Evolutionary conservation across 2,329 filamentous ascomycete species (phyloP).

Genomic region (Venturiaceae sp.): DNA sequence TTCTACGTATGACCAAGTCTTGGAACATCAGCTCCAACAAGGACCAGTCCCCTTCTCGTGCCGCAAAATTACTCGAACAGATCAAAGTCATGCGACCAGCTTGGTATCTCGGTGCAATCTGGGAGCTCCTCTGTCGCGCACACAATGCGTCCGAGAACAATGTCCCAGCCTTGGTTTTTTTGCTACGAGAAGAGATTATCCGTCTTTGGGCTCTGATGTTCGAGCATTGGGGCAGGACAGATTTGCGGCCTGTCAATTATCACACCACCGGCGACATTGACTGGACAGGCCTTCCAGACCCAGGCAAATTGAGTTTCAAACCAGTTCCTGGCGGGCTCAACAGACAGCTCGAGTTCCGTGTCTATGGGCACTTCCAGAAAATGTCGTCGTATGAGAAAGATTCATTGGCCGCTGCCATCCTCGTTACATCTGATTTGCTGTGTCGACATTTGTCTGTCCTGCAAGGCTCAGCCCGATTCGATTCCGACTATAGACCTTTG

Average conservation of each 20-base stretch:
- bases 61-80: not conserved
- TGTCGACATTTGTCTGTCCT: not conserved
- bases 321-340: not conserved
- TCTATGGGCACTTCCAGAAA: not conserved
- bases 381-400: not conserved
- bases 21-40: not conserved
- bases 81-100: not conserved
- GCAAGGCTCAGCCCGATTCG: not conserved
- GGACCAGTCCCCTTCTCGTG: not conserved
- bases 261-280: not conserved
- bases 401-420: not conserved
- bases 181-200: not conserved
- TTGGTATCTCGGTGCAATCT: not conserved
- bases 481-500: not conserved
- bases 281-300: constrained; percentile 4
- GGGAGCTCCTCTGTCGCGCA: not conserved
- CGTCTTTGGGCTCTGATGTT: not conserved
- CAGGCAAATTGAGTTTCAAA: not conserved
- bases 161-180: too few species aligned
- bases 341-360: not conserved
- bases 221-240: not conserved
- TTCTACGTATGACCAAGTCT: not conserved
- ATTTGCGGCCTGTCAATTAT: not conserved
- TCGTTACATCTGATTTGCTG: not conserved
- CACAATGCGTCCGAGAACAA: not conserved